phyloP scores from a whole-genome alignment of 176 grass and related monocot species.

The Raddia distichophylla region DNA sequence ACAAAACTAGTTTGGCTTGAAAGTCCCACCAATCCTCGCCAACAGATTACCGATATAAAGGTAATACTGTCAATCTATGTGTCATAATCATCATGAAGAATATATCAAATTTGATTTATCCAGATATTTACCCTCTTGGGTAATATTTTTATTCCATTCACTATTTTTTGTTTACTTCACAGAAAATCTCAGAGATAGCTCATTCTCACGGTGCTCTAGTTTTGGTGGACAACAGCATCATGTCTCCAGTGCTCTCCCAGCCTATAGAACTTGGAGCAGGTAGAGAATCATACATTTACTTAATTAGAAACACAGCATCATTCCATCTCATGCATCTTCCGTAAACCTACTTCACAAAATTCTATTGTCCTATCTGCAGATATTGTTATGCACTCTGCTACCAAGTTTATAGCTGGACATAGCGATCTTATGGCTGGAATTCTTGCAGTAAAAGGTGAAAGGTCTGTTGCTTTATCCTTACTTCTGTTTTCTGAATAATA shows the following conservation, averaged over 20 bases:
- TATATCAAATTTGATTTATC: conserved; percentile 11
- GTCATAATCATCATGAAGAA: neutral
- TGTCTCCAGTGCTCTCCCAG: conserved; percentile 91
- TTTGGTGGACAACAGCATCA: conserved; percentile 97
- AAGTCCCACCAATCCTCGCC: conserved; percentile 96
- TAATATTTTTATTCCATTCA: neutral
- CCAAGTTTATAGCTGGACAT: conserved; percentile 96
- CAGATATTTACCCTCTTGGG: neutral
- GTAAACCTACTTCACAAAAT: neutral
- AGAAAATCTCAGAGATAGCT: conserved; percentile 97
- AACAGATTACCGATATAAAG: conserved; percentile 90
- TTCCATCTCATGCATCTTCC: conserved; percentile 3
- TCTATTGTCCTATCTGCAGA: conserved; percentile 52
- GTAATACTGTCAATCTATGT: conserved; percentile 42
- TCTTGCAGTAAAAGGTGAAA: conserved; percentile 93
- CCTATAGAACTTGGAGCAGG: conserved; percentile 94
- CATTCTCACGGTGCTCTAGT: conserved; percentile 76
- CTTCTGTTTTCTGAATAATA: neutral
- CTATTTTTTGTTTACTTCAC: conserved; percentile 38
- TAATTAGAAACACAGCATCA: conserved; percentile 6
- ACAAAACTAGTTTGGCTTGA: conserved; percentile 96
- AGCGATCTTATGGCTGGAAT: conserved; percentile 99
- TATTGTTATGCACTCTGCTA: conserved; percentile 99
- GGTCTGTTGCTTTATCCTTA: conserved; percentile 43
- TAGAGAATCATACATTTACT: conserved; percentile 39